Evolutionary conservation across 2,329 filamentous ascomycete genomes (phyloP), one percentile per base, ranked within the genome.

Genomic region (Hysterium pulicare): DNA sequence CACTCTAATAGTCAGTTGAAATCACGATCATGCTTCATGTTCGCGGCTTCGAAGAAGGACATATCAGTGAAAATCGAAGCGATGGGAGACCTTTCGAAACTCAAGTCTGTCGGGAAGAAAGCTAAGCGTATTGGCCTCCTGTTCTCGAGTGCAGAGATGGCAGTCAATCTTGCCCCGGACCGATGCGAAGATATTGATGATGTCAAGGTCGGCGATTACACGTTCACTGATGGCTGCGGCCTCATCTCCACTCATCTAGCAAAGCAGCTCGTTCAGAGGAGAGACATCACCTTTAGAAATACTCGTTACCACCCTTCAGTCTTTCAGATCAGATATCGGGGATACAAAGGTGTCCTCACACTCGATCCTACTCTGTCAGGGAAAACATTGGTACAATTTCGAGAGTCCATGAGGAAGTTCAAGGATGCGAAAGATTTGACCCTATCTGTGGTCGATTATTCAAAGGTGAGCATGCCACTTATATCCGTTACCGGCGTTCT

Each of bases 1-100:
- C 70, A 72, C 50, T 71, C 68, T 48, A 71, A 71, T 40, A 71
- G 66, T 41, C 69, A 72, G 50, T 56, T 71, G 11, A 71, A 71
- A 47, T 70, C 67, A 2, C 57, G 64, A 19, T 65, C 68, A 5
- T 71, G 68, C 46, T 69, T 68, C 42, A 47, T 71, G 31, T 62
- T 57, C 37, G 66, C 66, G 1, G 68, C 52, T 4, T 45, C 62
- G 5, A 63, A 62, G 41, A 57, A 62, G 13, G 52, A 59, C 8
- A 65, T 71, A 15, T 40, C 56, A 1, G 24, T 38, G 24, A 67
- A 61, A 43, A 52, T 71, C 5, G 62, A 70, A 36, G 47, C 55
- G 1, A 55, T 71, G 28, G 68, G 69, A 0, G 68, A 71, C 34
- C 67, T 72, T 23, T 55, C 58, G 28, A 69, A 66, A 46, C 63